A percentile compares a stretch with the other conserved stretches of the same genome.
Evolutionary conservation across 495 filamentous ascomycete genomes (phyloP).

Genomic region (Venustampulla echinocandica): DNA sequence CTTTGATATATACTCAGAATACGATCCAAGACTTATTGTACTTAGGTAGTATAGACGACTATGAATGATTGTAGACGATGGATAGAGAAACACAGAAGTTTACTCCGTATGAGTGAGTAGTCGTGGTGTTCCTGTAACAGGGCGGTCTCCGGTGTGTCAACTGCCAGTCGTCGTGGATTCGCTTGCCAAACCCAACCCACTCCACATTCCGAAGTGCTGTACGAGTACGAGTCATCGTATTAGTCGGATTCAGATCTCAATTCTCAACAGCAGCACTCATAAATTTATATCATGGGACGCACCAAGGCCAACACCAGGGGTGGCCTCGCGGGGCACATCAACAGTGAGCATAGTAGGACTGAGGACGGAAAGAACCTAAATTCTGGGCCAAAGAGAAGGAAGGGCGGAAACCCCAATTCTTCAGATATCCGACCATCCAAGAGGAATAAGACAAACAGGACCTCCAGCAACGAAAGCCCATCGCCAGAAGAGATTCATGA

Average conservation of each 20-base stretch:
- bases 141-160: too few relatives aligned
- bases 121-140: too few relatives aligned
- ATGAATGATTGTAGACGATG: too few relatives aligned
- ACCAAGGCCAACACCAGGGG: slow-evolving; percentile 4
- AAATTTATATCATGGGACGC: not conserved
- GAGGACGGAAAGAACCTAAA: not conserved
- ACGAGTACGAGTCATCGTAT: too few relatives aligned
- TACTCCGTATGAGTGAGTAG: too few relatives aligned
- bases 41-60: too few relatives aligned
- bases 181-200: too few relatives aligned
- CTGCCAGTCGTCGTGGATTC: too few relatives aligned
- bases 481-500: not conserved
- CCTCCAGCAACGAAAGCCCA: not conserved
- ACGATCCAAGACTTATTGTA: too few relatives aligned
- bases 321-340: not conserved
- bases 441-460: not conserved
- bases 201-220: too few relatives aligned
- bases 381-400: slow-evolving; percentile 1
- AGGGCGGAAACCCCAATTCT: not conserved
- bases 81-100: too few relatives aligned
- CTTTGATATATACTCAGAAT: too few relatives aligned
- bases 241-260: not conserved
- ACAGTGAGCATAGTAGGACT: not conserved
- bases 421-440: not conserved
- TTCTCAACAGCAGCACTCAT: not conserved